phyloP scores from a whole-genome alignment of 73 alveolate genomes.

The Breviolum minutum region DNA sequence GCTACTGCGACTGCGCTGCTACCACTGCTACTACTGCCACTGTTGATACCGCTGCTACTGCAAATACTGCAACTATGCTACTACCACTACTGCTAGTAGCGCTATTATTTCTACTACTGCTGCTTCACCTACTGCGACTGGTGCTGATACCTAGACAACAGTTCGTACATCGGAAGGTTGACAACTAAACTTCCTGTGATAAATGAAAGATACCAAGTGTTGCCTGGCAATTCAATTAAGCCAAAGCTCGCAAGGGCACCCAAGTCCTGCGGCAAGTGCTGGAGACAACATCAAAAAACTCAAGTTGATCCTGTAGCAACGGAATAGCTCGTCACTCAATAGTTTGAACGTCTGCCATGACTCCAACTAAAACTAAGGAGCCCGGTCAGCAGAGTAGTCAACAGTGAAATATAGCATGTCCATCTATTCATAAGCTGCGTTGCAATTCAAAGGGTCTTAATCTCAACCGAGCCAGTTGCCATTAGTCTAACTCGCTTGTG shows the following conservation, averaged over 20 bases:
- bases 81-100: not conserved
- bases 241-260: constrained; percentile 33
- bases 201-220: no score
- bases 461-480: no score
- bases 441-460: not conserved
- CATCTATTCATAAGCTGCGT: not conserved
- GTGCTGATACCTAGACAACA: not conserved
- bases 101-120: not conserved
- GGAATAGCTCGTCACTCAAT: no score
- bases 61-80: not conserved
- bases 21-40: not conserved
- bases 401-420: not conserved
- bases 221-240: not conserved
- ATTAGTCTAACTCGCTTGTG: no score
- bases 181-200: no score
- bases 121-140: not conserved
- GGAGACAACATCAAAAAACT: no score
- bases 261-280: not conserved
- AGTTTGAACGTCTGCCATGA: no score
- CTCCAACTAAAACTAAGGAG: no score
- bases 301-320: no score
- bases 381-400: not conserved
- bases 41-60: not conserved
- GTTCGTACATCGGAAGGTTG: no score
- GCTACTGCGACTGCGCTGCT: not conserved